Conservation (phyloP, 2,329 filamentous ascomycete genomes). For the Clarireedia homoeocarpa region DNA sequence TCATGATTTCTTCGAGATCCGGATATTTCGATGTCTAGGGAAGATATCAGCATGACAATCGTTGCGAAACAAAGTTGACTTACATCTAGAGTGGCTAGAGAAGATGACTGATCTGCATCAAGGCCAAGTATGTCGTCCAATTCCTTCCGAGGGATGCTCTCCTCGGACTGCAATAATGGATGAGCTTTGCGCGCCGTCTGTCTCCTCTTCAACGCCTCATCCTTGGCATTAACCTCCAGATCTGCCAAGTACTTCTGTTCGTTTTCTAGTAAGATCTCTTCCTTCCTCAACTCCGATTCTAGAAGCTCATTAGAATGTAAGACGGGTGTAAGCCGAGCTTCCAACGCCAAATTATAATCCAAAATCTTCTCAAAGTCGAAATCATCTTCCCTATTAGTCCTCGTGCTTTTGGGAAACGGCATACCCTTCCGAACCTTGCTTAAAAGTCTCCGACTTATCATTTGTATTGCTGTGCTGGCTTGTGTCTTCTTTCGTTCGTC, state of each 20-base stretch:
- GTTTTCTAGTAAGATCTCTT: conserved; percentile 46
- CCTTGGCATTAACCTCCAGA: conserved; percentile 49
- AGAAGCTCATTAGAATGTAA: conserved; percentile 57
- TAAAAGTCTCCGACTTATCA: conserved; percentile 46
- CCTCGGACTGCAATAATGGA: conserved; percentile 22
- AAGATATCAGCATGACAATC: conserved; percentile 12
- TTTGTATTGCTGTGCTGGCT: conserved; percentile 44
- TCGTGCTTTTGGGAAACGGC: conserved; percentile 55
- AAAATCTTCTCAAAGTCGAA: conserved; percentile 60
- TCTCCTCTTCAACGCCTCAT: conserved; percentile 44
- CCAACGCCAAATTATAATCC: conserved; percentile 47
- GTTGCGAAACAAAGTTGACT: conserved; percentile 2
- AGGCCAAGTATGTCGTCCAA: conserved; percentile 17
- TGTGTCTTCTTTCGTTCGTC: conserved; percentile 37
- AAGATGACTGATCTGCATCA: neutral
- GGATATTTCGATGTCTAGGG: conserved; percentile 21
- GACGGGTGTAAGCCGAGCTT: conserved; percentile 52
- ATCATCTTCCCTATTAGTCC: conserved; percentile 45
- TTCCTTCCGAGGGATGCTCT: conserved; percentile 6
- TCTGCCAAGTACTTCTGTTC: conserved; percentile 45
- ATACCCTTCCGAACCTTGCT: conserved; percentile 51
- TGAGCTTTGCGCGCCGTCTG: conserved; percentile 32
- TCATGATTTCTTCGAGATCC: conserved; percentile 21
- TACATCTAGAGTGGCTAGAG: conserved; percentile 15
- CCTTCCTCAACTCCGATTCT: conserved; percentile 46